These are phyloP conservation scores for Miamiensis avidus DNA, from an alignment of 169 alveolate species.

Conservation along the genomic window DNA sequence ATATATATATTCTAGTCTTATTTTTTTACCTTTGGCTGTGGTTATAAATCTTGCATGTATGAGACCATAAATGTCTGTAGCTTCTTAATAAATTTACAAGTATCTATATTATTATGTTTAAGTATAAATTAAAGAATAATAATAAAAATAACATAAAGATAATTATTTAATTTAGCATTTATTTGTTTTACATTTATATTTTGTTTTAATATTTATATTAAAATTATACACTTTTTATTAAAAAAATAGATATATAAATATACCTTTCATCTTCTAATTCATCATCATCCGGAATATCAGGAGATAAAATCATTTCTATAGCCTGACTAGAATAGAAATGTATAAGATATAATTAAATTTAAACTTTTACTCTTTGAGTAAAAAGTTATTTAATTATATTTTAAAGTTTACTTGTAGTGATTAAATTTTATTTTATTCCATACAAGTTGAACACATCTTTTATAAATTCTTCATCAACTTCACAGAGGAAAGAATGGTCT, in stretches of 20 bases:
- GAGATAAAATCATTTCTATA: constrained; percentile 42
- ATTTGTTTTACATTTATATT: too few relatives aligned
- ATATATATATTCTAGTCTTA: constrained; percentile 65
- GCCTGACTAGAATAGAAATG: constrained; percentile 55
- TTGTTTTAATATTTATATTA: too few relatives aligned
- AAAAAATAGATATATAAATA: too few relatives aligned
- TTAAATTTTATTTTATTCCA: constrained; percentile 68
- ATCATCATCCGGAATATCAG: constrained; percentile 66
- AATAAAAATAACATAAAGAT: too few relatives aligned
- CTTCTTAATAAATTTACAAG: constrained; percentile 71
- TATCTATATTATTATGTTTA: too few relatives aligned
- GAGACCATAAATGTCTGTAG: constrained; percentile 83
- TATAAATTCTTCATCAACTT: constrained; percentile 78
- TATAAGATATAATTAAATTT: too few relatives aligned
- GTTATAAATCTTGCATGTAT: constrained; percentile 83
- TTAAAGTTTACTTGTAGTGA: constrained; percentile 34
- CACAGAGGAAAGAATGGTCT: constrained; percentile 81
- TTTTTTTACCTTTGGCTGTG: constrained; percentile 91
- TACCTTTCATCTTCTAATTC: constrained; percentile 62
- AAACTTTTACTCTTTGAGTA: constrained; percentile 21
- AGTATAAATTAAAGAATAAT: too few relatives aligned
- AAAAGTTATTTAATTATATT: too few relatives aligned
- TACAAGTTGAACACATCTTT: constrained; percentile 68
- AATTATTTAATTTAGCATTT: too few relatives aligned
- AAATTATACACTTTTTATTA: too few relatives aligned